Conservation (phyloP, 305 asterid species). For the Salvia sclarea region DNA sequence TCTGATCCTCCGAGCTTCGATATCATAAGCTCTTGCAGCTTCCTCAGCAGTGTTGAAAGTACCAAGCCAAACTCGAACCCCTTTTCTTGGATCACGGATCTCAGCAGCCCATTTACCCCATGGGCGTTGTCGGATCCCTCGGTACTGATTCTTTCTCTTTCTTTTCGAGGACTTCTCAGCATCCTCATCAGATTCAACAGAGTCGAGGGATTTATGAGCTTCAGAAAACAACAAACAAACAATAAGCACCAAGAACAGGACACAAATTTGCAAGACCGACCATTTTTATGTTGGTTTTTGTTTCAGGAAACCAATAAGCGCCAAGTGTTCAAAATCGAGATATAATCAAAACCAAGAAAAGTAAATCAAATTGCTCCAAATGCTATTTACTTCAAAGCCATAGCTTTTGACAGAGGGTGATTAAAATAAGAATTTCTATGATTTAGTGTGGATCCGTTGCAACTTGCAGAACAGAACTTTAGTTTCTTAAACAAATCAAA, state of each 20-base stretch:
- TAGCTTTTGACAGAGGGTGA: background rate
- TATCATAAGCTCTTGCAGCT: slow-evolving; percentile 84
- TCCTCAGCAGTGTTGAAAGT: slow-evolving; percentile 81
- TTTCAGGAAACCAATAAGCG: background rate
- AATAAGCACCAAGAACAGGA: background rate
- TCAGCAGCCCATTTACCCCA: slow-evolving; percentile 96
- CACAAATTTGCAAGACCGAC: background rate
- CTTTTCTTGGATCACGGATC: slow-evolving; percentile 76
- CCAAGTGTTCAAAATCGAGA: background rate
- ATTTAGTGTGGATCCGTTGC: background rate
- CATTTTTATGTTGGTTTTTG: background rate
- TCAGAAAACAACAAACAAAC: background rate
- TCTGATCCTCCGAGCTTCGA: slow-evolving; percentile 71
- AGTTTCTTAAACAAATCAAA: background rate
- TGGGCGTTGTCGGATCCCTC: slow-evolving; percentile 79
- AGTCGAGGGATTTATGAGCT: slow-evolving; percentile 45
- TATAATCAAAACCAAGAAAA: background rate
- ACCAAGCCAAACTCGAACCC: slow-evolving; percentile 84
- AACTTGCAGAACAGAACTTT: background rate
- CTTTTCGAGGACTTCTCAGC: slow-evolving; percentile 51
- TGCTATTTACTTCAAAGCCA: background rate
- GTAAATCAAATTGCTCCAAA: background rate
- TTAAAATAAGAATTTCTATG: background rate
- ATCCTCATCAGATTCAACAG: slow-evolving; percentile 44
- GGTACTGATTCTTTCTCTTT: slow-evolving; percentile 75